Evolutionary conservation across 768 basidiomycete species (phyloP).

Genomic region (Kondoa subrosea): DNA sequence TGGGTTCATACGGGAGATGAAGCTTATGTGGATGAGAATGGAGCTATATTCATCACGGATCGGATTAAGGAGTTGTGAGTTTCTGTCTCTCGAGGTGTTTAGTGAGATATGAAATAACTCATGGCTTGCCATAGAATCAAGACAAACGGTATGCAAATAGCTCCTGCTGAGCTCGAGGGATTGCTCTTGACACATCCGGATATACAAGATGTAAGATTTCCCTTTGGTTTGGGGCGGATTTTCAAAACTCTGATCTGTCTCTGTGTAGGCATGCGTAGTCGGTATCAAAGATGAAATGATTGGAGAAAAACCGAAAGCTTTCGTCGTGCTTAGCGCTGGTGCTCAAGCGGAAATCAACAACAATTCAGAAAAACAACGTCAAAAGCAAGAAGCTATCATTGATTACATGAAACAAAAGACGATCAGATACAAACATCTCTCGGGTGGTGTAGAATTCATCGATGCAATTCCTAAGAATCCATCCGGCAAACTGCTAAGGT

Average conservation of each 20-base stretch:
- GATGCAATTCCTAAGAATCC: slow-evolving; percentile 20
- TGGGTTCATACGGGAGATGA: background rate
- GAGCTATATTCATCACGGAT: slow-evolving; percentile 3
- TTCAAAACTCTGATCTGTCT: background rate
- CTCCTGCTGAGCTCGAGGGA: slow-evolving; percentile 6
- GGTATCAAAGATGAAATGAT: slow-evolving; percentile 1
- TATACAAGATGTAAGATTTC: background rate
- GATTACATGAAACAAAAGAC: slow-evolving; percentile 41
- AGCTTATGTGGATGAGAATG: background rate
- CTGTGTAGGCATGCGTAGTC: slow-evolving; percentile 1
- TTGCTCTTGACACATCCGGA: slow-evolving; percentile 4
- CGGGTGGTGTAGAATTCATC: slow-evolving; percentile 46
- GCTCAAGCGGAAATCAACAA: background rate
- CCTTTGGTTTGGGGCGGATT: background rate
- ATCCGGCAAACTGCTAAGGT: slow-evolving; percentile 31
- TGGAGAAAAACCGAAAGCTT: slow-evolving; percentile 4
- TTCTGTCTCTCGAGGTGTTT: background rate
- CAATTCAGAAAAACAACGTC: background rate
- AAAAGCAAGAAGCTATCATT: slow-evolving; percentile 21
- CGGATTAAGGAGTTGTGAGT: slow-evolving; percentile 7
- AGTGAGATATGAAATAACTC: background rate
- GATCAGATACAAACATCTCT: slow-evolving; percentile 44
- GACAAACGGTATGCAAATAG: slow-evolving; percentile 3
- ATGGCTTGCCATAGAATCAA: background rate
- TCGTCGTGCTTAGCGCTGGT: background rate